A percentile compares a stretch with the other conserved stretches of the same genome.
phyloP scores from a whole-genome alignment of 208 protist genomes.

The Eutreptiella sp. region DNA sequence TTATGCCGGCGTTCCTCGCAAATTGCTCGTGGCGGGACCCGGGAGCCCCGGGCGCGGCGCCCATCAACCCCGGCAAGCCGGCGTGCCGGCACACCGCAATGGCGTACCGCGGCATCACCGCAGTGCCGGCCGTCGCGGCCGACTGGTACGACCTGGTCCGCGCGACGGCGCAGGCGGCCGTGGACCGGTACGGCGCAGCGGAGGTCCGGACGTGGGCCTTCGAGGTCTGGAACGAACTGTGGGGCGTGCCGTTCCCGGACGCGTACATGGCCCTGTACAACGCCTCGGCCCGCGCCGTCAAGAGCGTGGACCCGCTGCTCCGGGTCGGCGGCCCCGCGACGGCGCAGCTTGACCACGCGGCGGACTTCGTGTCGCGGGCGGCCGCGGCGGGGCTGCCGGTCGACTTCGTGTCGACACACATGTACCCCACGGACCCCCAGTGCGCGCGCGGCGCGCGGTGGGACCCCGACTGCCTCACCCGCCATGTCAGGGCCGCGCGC shows the following conservation, averaged over 20 bases:
- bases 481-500: not conserved
- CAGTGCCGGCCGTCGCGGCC: too few relatives aligned
- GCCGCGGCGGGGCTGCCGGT: not conserved
- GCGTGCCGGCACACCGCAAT: not conserved
- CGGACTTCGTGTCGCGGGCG: conserved; percentile 3
- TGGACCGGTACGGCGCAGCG: conserved; percentile 4
- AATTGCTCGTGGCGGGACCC: too few relatives aligned
- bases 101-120: conserved; percentile 4
- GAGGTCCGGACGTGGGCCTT: conserved; percentile 5
- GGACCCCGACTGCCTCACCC: not conserved
- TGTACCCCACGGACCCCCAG: conserved; percentile 20
- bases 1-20: conserved; percentile 23
- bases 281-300: conserved; percentile 3
- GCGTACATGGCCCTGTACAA: conserved; percentile 11
- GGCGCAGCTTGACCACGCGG: not conserved
- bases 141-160: conserved; percentile 9
- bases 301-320: not conserved
- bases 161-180: not conserved
- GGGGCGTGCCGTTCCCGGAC: conserved; percentile 8
- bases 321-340: conserved; percentile 22
- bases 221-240: conserved; percentile 33
- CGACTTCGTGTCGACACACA: conserved; percentile 23
- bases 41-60: not conserved
- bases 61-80: not conserved
- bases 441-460: not conserved